Base-by-base conservation (phyloP, 805 yeast genomes). In the Candida corydali region DNA sequence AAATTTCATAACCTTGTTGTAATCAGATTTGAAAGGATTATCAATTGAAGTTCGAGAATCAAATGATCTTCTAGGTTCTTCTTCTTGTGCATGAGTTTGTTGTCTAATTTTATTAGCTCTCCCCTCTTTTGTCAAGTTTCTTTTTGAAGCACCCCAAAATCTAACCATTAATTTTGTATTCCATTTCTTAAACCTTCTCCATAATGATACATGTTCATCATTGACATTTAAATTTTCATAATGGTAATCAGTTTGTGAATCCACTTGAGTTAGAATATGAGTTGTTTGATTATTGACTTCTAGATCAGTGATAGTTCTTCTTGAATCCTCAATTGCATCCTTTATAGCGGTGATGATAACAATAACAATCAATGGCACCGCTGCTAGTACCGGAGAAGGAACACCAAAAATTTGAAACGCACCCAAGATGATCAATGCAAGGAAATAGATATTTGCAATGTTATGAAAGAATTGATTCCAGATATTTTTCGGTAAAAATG, bases 361-460 rank as follows among this genome's bases (percentile, higher is more conserved):
- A 60, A 85, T 84, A 29, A 82, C 91, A 57, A 84, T 79, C 54
- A 85, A 70, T 2, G 94, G 94, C 20, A 82, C 91, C 5, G 85
- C 80, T 8, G 84, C 72, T 33, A 85, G 54, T 1, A 78, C 86
- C 1, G 94, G 94, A 40, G 73, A 76, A 3, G 88, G 82, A 20
- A 85, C 94, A 54, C 94, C 94, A 56, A 85, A 85, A 26, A 85
- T 80, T 35, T 71, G 68, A 55, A 83, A 82, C 2, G 76, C 84
- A 42, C 96, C 96, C 43, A 91, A 62, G 45, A 91, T 80, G 51
- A 82, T 82, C 62, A 86, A 68, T 24, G 79, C 65, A 50, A 91
- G 65, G 72, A 91, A 91, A 65, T 88, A 91, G 34, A 86, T 66
- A 61, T 91, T 91, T 29, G 98, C 98, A 44, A 89, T 76, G 57